Evolutionary conservation across 495 filamentous ascomycete species (phyloP), one percentile per base, ranked within the genome.

Genomic region (Cladorrhinum samala): DNA sequence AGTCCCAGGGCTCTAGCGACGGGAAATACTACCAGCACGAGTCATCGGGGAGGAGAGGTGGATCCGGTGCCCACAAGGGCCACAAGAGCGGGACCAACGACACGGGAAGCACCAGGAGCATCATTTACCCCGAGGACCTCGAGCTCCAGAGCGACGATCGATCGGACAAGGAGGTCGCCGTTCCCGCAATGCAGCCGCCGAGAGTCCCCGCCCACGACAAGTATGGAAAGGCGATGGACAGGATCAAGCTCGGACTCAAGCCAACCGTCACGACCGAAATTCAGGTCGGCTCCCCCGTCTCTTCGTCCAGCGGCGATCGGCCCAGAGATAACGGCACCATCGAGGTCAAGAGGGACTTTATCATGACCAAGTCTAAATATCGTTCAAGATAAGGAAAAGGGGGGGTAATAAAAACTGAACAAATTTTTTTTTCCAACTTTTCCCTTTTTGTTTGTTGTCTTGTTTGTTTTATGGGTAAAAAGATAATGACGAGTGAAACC

Each of bases 61-160:
- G 39, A 9, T 55, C 52, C 19, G 44, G 36, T 2, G 44, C 46
- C 1, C 16, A 16, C 1, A 55, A 58, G 25, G 39, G 52, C 3
- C 9, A 46, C 17, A 57, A 53, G 33, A 57, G 45, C 40, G 24
- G 38, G 23, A 51, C 44, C 21, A 49, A 58, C 9, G 52, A 47
- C 40, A 46, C 21, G 1, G 53, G 9, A 17, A 59, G 57, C 21
- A 55, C 50, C 33, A 54, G 62, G 17, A 54, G 59, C 2, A 56
- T 65, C 20, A 49, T 60, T 6, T 65, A 65, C 43, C 56, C 57
- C 9, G 64, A 62, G 44, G 59, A 65, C 17, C 27, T 65, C 7
- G 63, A 65, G 50, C 47, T 65, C 8, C 63, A 59, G 25, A 65
- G 61, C 42, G 61, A 66, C n/a, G 49, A 55, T 19, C 37, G 53